Conservation (phyloP, 805 yeast species). For the Starmerella ratchasimensis region DNA sequence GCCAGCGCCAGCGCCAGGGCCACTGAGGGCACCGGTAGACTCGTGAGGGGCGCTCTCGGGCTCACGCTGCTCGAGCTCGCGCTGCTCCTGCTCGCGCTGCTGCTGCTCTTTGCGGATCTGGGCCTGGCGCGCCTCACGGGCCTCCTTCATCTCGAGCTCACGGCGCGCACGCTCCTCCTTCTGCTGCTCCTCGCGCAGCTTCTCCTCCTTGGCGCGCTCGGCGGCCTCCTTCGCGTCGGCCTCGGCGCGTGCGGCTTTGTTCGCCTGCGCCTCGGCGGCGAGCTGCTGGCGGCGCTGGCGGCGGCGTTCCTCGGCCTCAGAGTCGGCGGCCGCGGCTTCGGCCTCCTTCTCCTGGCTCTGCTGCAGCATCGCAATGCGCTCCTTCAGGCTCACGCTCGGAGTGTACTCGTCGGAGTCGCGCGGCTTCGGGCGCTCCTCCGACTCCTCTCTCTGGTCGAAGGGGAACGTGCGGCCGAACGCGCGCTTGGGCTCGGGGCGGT, state of each 20-base stretch:
- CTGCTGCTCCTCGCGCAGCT: background rate
- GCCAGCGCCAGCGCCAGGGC: no score
- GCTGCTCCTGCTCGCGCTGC: no score
- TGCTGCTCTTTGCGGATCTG: no score
- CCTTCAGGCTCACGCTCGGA: conserved; percentile 72
- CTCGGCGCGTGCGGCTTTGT: conserved; percentile 8
- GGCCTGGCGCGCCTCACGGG: no score
- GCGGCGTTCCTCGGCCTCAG: conserved; percentile 27
- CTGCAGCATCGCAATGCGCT: conserved; percentile 73
- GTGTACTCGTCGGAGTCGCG: conserved; percentile 15
- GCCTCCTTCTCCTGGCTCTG: conserved; percentile 72
- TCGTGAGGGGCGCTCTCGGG: no score
- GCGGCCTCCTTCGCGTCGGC: conserved; percentile 13
- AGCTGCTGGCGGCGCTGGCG: conserved; percentile 31
- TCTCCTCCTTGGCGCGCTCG: conserved; percentile 3
- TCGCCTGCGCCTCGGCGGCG: conserved; percentile 13
- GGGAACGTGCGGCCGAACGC: conserved; percentile 12
- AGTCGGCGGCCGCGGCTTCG: conserved; percentile 35
- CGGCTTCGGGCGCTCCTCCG: conserved; percentile 22
- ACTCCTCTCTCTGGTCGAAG: conserved; percentile 6
- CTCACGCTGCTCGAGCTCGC: no score
- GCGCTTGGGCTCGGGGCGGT: conserved; percentile 9
- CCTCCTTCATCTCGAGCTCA: background rate
- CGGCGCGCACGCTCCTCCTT: background rate
- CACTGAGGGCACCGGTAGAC: no score